Conservation (phyloP, 2,329 filamentous ascomycete genomes). For the Sarocladium strictum region DNA sequence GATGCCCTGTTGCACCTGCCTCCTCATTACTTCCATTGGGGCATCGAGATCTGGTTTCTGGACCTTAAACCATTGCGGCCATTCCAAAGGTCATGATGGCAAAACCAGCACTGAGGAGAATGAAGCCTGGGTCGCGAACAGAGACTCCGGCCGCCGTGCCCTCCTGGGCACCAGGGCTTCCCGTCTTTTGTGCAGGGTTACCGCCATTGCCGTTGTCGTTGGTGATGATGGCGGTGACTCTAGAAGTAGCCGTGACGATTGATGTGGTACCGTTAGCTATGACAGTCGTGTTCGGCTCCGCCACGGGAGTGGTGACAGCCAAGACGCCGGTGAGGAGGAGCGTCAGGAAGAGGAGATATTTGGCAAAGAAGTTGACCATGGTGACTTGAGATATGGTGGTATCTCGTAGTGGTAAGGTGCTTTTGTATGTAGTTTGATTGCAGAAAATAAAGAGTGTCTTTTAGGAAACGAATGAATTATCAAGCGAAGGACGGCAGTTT, state of each 20-base stretch:
- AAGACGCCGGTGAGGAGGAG: constrained; percentile 5
- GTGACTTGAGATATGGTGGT: background rate
- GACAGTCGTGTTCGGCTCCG: background rate
- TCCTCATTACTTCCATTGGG: background rate
- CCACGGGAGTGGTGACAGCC: background rate
- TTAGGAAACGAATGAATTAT: background rate
- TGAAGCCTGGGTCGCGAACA: constrained; percentile 2
- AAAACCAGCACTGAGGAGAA: constrained; percentile 1
- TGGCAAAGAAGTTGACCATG: constrained; percentile 5
- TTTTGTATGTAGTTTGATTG: background rate
- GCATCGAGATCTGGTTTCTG: background rate
- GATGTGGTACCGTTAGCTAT: background rate
- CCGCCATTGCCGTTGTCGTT: background rate
- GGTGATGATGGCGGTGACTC: background rate
- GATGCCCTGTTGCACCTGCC: too few species aligned
- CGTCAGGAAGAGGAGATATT: constrained; percentile 5
- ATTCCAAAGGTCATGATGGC: constrained; percentile 3
- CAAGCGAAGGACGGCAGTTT: constrained; percentile 1
- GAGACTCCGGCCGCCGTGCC: background rate
- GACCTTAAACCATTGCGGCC: background rate
- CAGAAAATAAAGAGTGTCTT: background rate
- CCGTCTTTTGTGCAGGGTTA: background rate
- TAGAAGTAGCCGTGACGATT: background rate
- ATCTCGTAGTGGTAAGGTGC: background rate
- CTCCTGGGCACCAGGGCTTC: background rate